These are phyloP conservation scores for Penstemon eatonii DNA, from an alignment of 257 asterid species.

Conservation along the genomic window DNA sequence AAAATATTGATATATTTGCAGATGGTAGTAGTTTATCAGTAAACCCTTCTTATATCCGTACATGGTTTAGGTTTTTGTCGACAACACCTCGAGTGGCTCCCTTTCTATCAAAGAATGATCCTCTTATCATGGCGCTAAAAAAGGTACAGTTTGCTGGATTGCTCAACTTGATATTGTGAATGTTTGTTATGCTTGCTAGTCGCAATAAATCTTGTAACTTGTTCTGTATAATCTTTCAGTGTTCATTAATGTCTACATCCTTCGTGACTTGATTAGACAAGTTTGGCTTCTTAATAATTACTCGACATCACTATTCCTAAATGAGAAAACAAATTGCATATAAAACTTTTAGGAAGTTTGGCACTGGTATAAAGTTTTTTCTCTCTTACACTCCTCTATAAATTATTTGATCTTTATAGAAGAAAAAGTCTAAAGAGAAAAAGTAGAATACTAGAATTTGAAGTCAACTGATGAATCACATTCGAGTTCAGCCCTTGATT, in stretches of 20 bases:
- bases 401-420: background rate
- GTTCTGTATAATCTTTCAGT: background rate
- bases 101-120: conserved; percentile 43
- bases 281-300: background rate
- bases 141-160: conserved; percentile 47
- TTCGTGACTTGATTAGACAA: background rate
- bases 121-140: conserved; percentile 70
- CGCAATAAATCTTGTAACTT: background rate
- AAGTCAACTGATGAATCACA: background rate
- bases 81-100: conserved; percentile 79
- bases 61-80: conserved; percentile 84
- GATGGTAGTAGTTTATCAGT: conserved; percentile 79
- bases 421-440: background rate
- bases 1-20: conserved; percentile 64
- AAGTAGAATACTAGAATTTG: background rate
- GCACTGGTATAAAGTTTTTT: background rate
- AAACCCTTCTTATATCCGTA: conserved; percentile 73
- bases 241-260: background rate
- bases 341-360: background rate
- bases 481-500: background rate
- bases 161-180: conserved; percentile 17
- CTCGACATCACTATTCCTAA: background rate
- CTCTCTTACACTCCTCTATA: background rate
- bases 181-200: conserved; percentile 6
- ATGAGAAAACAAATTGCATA: background rate